Evolutionary conservation across 2,329 filamentous ascomycete genomes (phyloP).

Genomic region (Pestalotiopsis sp.): DNA sequence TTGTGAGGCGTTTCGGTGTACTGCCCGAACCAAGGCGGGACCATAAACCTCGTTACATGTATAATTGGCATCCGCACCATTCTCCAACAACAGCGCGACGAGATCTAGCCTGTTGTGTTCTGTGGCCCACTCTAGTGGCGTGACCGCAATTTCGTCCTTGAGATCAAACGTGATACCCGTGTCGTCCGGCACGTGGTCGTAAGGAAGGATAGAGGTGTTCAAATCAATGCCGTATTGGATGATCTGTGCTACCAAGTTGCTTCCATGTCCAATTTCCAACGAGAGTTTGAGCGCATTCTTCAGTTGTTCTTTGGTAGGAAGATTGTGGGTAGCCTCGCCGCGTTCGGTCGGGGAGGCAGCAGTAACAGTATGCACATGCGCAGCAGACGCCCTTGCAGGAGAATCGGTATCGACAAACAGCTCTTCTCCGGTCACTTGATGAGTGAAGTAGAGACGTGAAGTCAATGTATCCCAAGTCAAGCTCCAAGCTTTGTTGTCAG

Average conservation of each 20-base stretch:
- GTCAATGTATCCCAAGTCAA: background rate
- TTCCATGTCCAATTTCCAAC: background rate
- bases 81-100: constrained; percentile 4
- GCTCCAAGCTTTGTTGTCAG: background rate
- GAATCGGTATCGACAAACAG: background rate
- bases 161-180: background rate
- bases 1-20: background rate
- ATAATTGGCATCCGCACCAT: constrained; percentile 11
- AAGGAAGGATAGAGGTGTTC: background rate
- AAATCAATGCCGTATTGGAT: background rate
- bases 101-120: constrained; percentile 7
- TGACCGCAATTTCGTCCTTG: background rate
- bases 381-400: background rate
- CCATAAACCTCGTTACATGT: background rate
- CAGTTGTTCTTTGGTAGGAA: background rate
- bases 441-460: background rate
- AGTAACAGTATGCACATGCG: background rate
- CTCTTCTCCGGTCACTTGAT: constrained; percentile 3
- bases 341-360: background rate
- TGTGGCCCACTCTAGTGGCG: constrained; percentile 11
- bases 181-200: constrained; percentile 2
- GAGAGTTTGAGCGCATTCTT: constrained; percentile 2
- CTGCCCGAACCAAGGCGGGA: constrained; percentile 8
- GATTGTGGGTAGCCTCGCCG: background rate
- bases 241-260: background rate